Percentiles rank a stretch among this genome's conserved stretches.
These are phyloP conservation scores for Cladobotryum protrusum DNA, from an alignment of 2,329 filamentous ascomycete species.

Conservation along the genomic window DNA sequence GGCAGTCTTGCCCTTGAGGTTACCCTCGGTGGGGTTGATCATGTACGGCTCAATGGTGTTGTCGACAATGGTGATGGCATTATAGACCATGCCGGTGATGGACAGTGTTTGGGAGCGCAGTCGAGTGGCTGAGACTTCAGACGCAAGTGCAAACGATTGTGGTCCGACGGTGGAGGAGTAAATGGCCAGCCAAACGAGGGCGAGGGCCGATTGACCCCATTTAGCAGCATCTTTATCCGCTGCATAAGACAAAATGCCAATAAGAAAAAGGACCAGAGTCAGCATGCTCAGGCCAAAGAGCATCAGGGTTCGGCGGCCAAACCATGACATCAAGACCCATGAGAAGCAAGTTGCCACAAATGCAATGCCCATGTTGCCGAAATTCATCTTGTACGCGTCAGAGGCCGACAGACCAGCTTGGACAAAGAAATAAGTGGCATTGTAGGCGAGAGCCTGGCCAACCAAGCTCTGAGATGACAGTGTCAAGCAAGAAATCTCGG, in stretches of 20 bases:
- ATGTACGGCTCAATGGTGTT: slow-evolving; percentile 25
- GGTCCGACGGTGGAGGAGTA: slow-evolving; percentile 10
- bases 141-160: slow-evolving; percentile 12
- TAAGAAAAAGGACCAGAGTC: slow-evolving; percentile 8
- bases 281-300: slow-evolving; percentile 7
- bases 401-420: slow-evolving; percentile 26
- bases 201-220: slow-evolving; percentile 15
- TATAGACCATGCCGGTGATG: slow-evolving; percentile 17
- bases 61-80: slow-evolving; percentile 15
- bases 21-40: slow-evolving; percentile 27
- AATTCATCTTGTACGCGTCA: slow-evolving; percentile 27
- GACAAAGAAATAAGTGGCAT: slow-evolving; percentile 37
- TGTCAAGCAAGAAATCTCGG: slow-evolving; percentile 32
- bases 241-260: slow-evolving; percentile 9
- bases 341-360: slow-evolving; percentile 11
- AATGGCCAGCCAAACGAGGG: slow-evolving; percentile 12
- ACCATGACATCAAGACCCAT: slow-evolving; percentile 9
- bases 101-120: slow-evolving; percentile 17
- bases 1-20: slow-evolving; percentile 30
- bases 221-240: slow-evolving; percentile 5
- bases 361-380: slow-evolving; percentile 34
- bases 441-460: slow-evolving; percentile 32
- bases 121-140: slow-evolving; percentile 10
- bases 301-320: slow-evolving; percentile 10
- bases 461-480: slow-evolving; percentile 30